These are phyloP conservation scores for Vinca minor DNA, from an alignment of 257 asterid genomes.

Conservation along the genomic window DNA sequence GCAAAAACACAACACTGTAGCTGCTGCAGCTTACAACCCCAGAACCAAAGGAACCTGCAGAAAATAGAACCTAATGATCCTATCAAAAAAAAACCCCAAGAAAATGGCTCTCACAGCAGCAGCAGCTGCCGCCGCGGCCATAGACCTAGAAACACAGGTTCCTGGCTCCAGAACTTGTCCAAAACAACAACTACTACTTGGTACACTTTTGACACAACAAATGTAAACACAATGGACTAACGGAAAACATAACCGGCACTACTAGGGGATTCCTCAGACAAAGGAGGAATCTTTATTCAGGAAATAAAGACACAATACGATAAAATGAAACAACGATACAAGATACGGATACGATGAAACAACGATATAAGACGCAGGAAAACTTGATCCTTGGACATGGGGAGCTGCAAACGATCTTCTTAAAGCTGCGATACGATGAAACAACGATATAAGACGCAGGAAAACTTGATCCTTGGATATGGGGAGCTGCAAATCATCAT, in stretches of 20 bases:
- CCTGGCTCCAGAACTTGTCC: constrained; percentile 21
- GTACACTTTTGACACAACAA: background rate
- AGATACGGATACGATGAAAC: no score
- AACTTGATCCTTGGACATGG: background rate
- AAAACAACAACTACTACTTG: constrained; percentile 16
- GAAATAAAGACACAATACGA: background rate
- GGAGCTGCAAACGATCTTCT: no score
- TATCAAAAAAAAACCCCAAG: constrained; percentile 36
- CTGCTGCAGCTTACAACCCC: constrained; percentile 29
- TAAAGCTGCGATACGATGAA: no score
- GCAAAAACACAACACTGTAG: constrained; percentile 14
- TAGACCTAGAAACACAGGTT: constrained; percentile 28
- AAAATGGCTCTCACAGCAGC: no score
- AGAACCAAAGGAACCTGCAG: constrained; percentile 19
- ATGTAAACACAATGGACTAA: background rate
- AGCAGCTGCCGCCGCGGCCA: no score
- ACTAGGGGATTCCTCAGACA: background rate
- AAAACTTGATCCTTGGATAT: background rate
- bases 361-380: background rate
- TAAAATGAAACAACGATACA: no score
- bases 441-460: background rate
- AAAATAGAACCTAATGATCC: constrained; percentile 38
- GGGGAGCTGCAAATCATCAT: no score
- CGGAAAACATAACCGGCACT: background rate
- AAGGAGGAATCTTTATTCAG: constrained; percentile 9